These are phyloP conservation scores for Juglanconis sp. DNA, from an alignment of 2,329 filamentous ascomycete genomes.

Conservation along the genomic window DNA sequence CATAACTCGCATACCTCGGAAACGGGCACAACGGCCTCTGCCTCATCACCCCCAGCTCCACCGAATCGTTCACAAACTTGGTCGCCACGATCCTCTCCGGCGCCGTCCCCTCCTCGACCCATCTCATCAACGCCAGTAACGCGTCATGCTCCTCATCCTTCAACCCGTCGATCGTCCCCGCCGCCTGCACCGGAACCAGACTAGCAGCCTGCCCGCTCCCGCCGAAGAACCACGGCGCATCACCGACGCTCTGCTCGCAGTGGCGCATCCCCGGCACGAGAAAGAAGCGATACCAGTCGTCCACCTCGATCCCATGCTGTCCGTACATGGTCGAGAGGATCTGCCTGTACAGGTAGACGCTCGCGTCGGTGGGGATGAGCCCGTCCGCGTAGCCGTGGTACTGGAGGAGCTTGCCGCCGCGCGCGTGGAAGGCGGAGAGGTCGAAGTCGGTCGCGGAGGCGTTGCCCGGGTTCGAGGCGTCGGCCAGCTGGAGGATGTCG, in stretches of 20 bases:
- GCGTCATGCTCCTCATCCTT: slow-evolving; percentile 32
- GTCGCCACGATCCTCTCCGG: slow-evolving; percentile 30
- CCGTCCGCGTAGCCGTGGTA: slow-evolving; percentile 42
- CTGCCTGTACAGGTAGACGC: background rate
- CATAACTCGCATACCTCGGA: background rate
- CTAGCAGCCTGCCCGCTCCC: slow-evolving; percentile 11
- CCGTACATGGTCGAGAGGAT: background rate
- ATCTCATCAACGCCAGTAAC: slow-evolving; percentile 41
- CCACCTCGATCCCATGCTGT: slow-evolving; percentile 21
- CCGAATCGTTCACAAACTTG: slow-evolving; percentile 1
- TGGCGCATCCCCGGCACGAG: slow-evolving; percentile 50
- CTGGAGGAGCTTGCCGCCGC: slow-evolving; percentile 42
- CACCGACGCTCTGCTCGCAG: slow-evolving; percentile 28
- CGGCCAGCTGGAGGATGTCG: background rate
- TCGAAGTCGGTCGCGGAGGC: slow-evolving; percentile 24
- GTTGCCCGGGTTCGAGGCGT: slow-evolving; percentile 7
- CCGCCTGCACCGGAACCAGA: slow-evolving; percentile 33
- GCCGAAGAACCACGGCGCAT: slow-evolving; percentile 7
- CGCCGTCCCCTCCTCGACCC: slow-evolving; percentile 40
- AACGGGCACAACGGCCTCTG: background rate
- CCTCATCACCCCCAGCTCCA: background rate
- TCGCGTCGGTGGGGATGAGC: slow-evolving; percentile 38
- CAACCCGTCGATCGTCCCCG: background rate
- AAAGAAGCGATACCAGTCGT: slow-evolving; percentile 48
- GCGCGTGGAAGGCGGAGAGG: slow-evolving; percentile 31